A percentile compares a stretch with the other conserved stretches of the same genome.
Conservation (phyloP, 371 early-diverging fungal genomes). For the Mortierella sp. region DNA sequence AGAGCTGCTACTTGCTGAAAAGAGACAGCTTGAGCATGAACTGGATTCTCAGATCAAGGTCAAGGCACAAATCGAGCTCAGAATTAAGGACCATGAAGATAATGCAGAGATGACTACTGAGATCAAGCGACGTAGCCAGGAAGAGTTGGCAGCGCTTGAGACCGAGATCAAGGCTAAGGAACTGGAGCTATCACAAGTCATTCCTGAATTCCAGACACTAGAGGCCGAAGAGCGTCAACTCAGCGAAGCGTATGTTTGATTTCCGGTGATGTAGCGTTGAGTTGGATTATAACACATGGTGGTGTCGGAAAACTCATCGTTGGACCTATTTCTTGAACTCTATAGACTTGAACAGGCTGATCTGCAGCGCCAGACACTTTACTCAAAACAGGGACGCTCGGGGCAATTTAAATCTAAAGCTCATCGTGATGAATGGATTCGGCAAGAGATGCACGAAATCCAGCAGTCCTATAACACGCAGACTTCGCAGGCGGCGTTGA, state of each 20-base stretch:
- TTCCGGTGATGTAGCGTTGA: neutral
- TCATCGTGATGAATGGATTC: slow-evolving; percentile 85
- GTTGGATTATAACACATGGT: neutral
- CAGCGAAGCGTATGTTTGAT: slow-evolving; percentile 60
- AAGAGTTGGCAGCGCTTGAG: slow-evolving; percentile 64
- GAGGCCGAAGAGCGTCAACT: slow-evolving; percentile 60
- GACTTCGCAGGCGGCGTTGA: slow-evolving; percentile 58
- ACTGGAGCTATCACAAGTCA: slow-evolving; percentile 62
- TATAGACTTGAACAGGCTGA: slow-evolving; percentile 61
- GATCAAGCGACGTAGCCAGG: slow-evolving; percentile 56
- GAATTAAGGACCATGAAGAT: slow-evolving; percentile 69
- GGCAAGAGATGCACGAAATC: slow-evolving; percentile 75
- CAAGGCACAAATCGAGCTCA: slow-evolving; percentile 69
- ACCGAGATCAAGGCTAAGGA: slow-evolving; percentile 71
- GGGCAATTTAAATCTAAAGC: slow-evolving; percentile 76
- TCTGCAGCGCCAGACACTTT: slow-evolving; percentile 69
- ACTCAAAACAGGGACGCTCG: slow-evolving; percentile 88
- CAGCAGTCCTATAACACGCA: slow-evolving; percentile 63
- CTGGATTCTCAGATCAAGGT: slow-evolving; percentile 65
- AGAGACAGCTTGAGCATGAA: slow-evolving; percentile 70
- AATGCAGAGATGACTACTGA: slow-evolving; percentile 56
- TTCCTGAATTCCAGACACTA: slow-evolving; percentile 68
- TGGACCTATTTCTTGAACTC: neutral
- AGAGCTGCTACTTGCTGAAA: slow-evolving; percentile 66
- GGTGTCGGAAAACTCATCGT: no score